Percentiles rank a stretch among this genome's conserved stretches.
These are phyloP conservation scores for Epichloe elymi DNA, from an alignment of 2,329 filamentous ascomycete genomes.

Conservation along the genomic window DNA sequence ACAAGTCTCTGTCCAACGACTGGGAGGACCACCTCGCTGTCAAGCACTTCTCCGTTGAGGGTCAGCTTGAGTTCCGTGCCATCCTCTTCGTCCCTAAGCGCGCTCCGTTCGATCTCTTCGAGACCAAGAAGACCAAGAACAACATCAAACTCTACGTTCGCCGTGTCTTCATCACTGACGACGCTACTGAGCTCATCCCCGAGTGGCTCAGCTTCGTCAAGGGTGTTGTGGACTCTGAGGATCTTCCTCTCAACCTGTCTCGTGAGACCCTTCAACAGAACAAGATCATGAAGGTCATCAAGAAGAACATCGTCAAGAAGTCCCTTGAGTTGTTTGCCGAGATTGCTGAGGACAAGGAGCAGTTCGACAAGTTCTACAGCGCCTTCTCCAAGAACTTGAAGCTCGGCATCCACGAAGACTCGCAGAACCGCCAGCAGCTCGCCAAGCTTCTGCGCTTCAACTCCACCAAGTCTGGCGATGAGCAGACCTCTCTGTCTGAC, in stretches of 20 bases:
- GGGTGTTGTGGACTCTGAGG: conserved; percentile 99
- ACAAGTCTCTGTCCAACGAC: conserved; percentile 99
- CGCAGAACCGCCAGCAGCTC: conserved; percentile 83
- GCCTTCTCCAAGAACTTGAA: conserved; percentile 99
- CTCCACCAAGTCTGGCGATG: conserved; percentile 97
- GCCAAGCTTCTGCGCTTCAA: conserved; percentile 98
- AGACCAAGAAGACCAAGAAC: conserved; percentile 99
- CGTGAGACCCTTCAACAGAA: conserved; percentile 99
- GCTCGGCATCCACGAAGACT: conserved; percentile 99
- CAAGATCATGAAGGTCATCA: conserved; percentile 99
- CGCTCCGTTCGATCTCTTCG: conserved; percentile 97
- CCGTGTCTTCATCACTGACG: conserved; percentile 99
- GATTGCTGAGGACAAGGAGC: conserved; percentile 98
- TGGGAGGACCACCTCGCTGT: conserved; percentile 99
- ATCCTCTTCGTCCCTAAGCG: conserved; percentile 99
- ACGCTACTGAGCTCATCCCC: conserved; percentile 96
- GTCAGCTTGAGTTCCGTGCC: conserved; percentile 99
- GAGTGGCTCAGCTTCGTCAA: conserved; percentile 99
- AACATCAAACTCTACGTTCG: conserved; percentile 99
- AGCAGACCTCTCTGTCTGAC: conserved; percentile 87
- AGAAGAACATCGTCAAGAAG: conserved; percentile 99
- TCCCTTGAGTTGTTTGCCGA: conserved; percentile 97
- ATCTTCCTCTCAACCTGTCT: conserved; percentile 97
- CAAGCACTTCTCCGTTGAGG: conserved; percentile 99
- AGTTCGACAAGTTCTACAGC: conserved; percentile 99